These are phyloP conservation scores for Pyropia yezoensis DNA, from an alignment of 23 red algal species.

Conservation along the genomic window DNA sequence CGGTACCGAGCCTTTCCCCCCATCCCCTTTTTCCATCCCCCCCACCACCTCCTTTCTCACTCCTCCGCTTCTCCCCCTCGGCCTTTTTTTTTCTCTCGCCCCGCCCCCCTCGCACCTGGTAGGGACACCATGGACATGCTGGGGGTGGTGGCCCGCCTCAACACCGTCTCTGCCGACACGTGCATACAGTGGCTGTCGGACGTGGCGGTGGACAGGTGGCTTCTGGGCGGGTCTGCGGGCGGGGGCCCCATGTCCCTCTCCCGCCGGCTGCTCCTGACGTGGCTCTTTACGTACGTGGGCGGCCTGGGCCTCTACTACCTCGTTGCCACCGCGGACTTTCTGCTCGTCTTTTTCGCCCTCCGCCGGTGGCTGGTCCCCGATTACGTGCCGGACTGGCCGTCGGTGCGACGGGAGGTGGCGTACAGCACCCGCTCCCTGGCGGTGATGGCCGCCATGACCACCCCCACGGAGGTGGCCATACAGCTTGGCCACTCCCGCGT, in stretches of 20 bases:
- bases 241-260: conserved; percentile 21
- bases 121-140: conserved; percentile 31
- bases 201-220: conserved; percentile 6
- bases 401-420: conserved; percentile 64
- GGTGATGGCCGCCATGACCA: conserved; percentile 65
- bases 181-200: conserved; percentile 14
- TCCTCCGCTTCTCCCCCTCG: too few species aligned
- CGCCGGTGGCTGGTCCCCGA: conserved; percentile 2
- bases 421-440: conserved; percentile 62
- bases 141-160: conserved; percentile 38
- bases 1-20: too few species aligned
- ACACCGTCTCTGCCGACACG: conserved; percentile 36
- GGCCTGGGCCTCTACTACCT: conserved; percentile 78
- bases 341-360: conserved; percentile 42
- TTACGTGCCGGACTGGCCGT: conserved; percentile 37
- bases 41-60: too few species aligned
- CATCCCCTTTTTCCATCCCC: too few species aligned
- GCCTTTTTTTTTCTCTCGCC: too few species aligned
- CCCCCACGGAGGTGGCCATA: conserved; percentile 70
- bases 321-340: conserved; percentile 54
- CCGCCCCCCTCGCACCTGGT: too few species aligned
- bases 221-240: not conserved
- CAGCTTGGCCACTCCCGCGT: conserved; percentile 78
- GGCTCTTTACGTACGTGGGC: conserved; percentile 84
- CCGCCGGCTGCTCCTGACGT: conserved; percentile 63